Percentiles rank a stretch among this genome's conserved stretches.
phyloP scores from a whole-genome alignment of 1,284 basidiomycete species.

The Gomphus sp. region DNA sequence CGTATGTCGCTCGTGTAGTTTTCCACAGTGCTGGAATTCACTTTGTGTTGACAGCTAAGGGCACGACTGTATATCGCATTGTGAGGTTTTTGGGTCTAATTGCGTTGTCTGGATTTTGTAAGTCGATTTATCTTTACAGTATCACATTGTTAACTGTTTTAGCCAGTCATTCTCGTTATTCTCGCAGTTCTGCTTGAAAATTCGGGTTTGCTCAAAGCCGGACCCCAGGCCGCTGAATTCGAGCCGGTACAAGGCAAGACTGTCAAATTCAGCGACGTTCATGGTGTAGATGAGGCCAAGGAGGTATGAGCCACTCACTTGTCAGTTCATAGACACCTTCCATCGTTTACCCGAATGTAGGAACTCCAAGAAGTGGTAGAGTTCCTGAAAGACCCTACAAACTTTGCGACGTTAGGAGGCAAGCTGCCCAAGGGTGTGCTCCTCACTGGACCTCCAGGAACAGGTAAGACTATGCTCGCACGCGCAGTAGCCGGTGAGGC shows the following conservation, averaged over 20 bases:
- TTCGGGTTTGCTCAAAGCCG: conserved; percentile 84
- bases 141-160: neutral
- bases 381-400: conserved; percentile 85
- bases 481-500: conserved; percentile 96
- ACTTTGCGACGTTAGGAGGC: conserved; percentile 83
- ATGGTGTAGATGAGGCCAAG: conserved; percentile 93
- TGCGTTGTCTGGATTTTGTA: conserved; percentile 7
- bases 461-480: conserved; percentile 95
- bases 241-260: conserved; percentile 69
- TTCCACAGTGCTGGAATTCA: neutral
- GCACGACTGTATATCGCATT: conserved; percentile 52
- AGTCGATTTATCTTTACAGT: neutral
- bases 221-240: conserved; percentile 60
- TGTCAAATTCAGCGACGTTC: conserved; percentile 87
- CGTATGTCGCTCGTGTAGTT: conserved; percentile 35
- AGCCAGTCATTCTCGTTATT: conserved; percentile 67
- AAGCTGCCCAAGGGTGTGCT: conserved; percentile 88
- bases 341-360: conserved; percentile 25
- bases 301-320: conserved; percentile 34
- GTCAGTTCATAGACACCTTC: neutral
- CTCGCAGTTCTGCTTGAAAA: conserved; percentile 87
- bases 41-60: conserved; percentile 41
- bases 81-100: conserved; percentile 51
- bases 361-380: conserved; percentile 91
- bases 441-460: conserved; percentile 84